Evolutionary conservation across 2,329 filamentous ascomycete species (phyloP).

Genomic region (Coleophoma crateriformis): DNA sequence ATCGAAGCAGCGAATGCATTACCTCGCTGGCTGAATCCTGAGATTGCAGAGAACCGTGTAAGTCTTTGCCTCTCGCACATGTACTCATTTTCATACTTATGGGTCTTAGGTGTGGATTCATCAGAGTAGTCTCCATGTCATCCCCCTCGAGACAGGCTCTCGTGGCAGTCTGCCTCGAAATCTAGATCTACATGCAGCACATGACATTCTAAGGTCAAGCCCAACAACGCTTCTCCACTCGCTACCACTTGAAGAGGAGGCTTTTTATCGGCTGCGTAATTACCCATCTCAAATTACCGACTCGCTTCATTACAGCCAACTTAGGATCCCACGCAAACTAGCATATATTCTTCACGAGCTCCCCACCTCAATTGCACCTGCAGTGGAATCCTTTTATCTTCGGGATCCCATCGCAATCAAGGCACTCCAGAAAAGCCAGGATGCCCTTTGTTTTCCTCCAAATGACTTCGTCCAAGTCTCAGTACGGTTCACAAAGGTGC

Average conservation of each 20-base stretch:
- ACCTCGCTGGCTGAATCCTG: conserved; percentile 86
- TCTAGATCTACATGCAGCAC: conserved; percentile 60
- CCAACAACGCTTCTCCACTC: conserved; percentile 63
- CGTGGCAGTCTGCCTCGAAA: conserved; percentile 28
- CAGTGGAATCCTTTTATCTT: conserved; percentile 87
- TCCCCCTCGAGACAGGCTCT: conserved; percentile 45
- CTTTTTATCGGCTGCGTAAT: conserved; percentile 80
- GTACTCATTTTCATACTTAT: conserved; percentile 9
- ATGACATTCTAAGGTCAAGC: conserved; percentile 50
- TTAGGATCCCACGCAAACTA: conserved; percentile 74
- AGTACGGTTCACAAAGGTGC: conserved; percentile 77
- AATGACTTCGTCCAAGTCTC: conserved; percentile 75
- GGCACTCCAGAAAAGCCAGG: conserved; percentile 52
- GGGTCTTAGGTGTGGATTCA: conserved; percentile 71
- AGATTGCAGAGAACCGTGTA: conserved; percentile 76
- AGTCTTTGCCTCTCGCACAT: conserved; percentile 8
- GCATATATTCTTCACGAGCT: conserved; percentile 73
- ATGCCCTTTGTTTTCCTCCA: conserved; percentile 61
- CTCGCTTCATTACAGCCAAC: conserved; percentile 69
- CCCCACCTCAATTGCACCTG: conserved; percentile 73
- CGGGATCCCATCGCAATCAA: conserved; percentile 75
- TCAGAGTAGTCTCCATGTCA: conserved; percentile 66
- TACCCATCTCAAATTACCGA: conserved; percentile 72
- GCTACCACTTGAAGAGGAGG: conserved; percentile 73
- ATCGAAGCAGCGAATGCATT: conserved; percentile 87